A percentile compares a stretch with the other conserved stretches of the same genome.
Evolutionary conservation across 768 basidiomycete species (phyloP).

Genomic region (Thelephora aurantiotincta): DNA sequence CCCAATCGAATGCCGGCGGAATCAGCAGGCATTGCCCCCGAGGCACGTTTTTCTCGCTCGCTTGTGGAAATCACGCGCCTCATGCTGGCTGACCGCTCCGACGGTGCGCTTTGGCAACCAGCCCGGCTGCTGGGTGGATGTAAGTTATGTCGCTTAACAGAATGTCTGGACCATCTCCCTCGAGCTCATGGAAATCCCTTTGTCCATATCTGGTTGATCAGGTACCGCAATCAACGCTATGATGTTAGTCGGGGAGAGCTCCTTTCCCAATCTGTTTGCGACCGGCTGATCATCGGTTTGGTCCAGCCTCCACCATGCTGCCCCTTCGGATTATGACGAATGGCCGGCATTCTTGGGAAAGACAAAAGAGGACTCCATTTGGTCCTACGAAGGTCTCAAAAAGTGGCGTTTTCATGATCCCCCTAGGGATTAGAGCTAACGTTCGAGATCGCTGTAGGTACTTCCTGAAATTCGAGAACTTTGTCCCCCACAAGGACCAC

Average conservation of each 20-base stretch:
- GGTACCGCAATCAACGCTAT: conserved; percentile 53
- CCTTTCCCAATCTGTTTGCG: neutral
- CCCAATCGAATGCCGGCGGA: conserved; percentile 34
- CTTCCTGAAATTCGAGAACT: conserved; percentile 55
- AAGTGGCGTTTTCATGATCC: conserved; percentile 17
- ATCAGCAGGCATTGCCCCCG: conserved; percentile 47
- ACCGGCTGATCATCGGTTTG: neutral
- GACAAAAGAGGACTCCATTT: conserved; percentile 32
- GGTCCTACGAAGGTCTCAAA: conserved; percentile 44
- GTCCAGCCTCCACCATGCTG: conserved; percentile 35
- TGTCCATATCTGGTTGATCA: conserved; percentile 10
- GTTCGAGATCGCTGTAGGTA: conserved; percentile 30
- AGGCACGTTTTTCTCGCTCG: conserved; percentile 25
- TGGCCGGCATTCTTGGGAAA: conserved; percentile 29
- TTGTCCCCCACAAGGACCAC: conserved; percentile 32
- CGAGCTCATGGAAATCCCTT: too few species aligned
- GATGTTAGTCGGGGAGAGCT: conserved; percentile 18
- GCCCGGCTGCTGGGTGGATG: conserved; percentile 65
- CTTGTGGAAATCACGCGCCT: neutral
- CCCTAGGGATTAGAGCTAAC: neutral
- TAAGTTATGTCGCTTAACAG: conserved; percentile 17
- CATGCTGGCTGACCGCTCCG: neutral
- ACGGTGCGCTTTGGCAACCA: conserved; percentile 11
- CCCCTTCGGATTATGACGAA: conserved; percentile 57
- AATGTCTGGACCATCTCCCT: neutral